phyloP scores from a whole-genome alignment of 148 eudicot species.

The Polygonum maritimum region DNA sequence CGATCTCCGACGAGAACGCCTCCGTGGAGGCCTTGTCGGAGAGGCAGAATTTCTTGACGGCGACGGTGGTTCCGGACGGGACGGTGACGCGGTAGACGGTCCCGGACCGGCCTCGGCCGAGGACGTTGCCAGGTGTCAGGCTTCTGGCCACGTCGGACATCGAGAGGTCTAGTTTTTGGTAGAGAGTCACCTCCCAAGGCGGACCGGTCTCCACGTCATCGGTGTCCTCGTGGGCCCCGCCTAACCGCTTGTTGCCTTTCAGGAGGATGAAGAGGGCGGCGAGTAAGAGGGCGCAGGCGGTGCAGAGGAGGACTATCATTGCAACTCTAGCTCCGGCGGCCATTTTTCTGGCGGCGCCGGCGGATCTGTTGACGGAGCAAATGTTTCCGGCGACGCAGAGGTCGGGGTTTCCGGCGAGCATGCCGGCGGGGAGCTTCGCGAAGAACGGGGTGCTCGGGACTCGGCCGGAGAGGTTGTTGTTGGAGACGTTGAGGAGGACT shows the following conservation, averaged over 20 bases:
- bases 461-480: slow-evolving; percentile 58
- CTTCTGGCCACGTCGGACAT: slow-evolving; percentile 54
- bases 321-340: slow-evolving; percentile 46
- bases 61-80: slow-evolving; percentile 35
- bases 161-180: slow-evolving; percentile 74
- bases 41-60: slow-evolving; percentile 55
- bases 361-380: slow-evolving; percentile 19
- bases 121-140: slow-evolving; percentile 40
- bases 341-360: slow-evolving; percentile 14
- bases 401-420: slow-evolving; percentile 44
- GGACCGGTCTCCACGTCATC: slow-evolving; percentile 64
- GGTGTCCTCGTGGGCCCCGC: slow-evolving; percentile 16
- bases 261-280: slow-evolving; percentile 54
- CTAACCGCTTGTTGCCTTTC: slow-evolving; percentile 16
- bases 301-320: slow-evolving; percentile 56
- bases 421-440: slow-evolving; percentile 52
- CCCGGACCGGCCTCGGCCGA: slow-evolving; percentile 70
- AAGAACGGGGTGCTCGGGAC: slow-evolving; percentile 66
- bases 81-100: slow-evolving; percentile 43
- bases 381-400: slow-evolving; percentile 37
- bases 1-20: slow-evolving; percentile 72
- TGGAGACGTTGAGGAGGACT: slow-evolving; percentile 64
- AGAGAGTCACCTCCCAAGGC: slow-evolving; percentile 88
- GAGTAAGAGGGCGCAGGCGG: slow-evolving; percentile 46
- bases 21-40: slow-evolving; percentile 46